Evolutionary conservation across 257 asterid genomes (phyloP).

Genomic region (Fraxinus quadrangulata): DNA sequence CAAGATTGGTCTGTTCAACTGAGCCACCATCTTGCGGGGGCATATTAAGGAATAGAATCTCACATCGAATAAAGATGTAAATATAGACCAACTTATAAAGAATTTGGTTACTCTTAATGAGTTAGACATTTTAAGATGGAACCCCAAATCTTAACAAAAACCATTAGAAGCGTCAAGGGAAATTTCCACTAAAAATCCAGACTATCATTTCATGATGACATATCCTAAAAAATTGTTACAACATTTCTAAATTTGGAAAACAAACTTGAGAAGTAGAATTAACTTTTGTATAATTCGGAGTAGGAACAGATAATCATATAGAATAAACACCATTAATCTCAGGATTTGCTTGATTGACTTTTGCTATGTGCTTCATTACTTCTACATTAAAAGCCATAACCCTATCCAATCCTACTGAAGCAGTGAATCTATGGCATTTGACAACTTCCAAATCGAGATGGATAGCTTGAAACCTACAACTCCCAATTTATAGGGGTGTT

Average conservation of each 20-base stretch:
- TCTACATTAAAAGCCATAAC: neutral
- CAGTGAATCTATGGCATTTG: neutral
- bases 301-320: neutral
- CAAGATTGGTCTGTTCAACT: too few relatives aligned
- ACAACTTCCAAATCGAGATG: neutral
- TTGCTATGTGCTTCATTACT: slow-evolving; percentile 4
- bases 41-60: too few relatives aligned
- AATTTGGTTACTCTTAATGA: too few relatives aligned
- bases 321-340: neutral
- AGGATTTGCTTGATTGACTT: neutral
- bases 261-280: neutral
- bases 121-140: too few relatives aligned
- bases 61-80: too few relatives aligned
- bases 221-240: neutral
- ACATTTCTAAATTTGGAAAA: neutral
- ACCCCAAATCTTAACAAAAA: neutral
- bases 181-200: neutral
- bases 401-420: neutral
- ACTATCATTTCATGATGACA: neutral
- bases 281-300: neutral
- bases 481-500: neutral
- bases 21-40: too few relatives aligned
- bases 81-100: too few relatives aligned
- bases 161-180: neutral
- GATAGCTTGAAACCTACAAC: neutral